A percentile compares a stretch with the other conserved stretches of the same genome.
These are phyloP conservation scores for Clonostachys rosea DNA, from an alignment of 2,329 filamentous ascomycete genomes.

Conservation along the genomic window DNA sequence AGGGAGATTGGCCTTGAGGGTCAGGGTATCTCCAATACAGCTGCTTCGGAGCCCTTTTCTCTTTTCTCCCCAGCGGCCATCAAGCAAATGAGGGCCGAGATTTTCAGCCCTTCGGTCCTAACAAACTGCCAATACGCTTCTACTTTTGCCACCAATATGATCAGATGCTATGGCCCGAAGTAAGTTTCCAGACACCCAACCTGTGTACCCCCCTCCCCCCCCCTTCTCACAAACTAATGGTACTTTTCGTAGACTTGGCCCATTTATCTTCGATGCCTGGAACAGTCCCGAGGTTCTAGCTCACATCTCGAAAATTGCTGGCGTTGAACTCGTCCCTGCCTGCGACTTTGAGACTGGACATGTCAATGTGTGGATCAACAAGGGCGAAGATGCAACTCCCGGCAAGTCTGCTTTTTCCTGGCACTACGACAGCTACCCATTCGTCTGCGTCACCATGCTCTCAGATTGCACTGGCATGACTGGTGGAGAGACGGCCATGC, in stretches of 20 bases:
- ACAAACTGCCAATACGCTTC: conserved; percentile 49
- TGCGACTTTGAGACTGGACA: conserved; percentile 52
- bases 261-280: conserved; percentile 54
- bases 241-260: conserved; percentile 41
- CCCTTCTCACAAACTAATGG: too few relatives aligned
- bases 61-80: conserved; percentile 60
- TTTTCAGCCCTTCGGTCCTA: conserved; percentile 52
- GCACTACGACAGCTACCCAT: conserved; percentile 63
- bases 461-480: conserved; percentile 59
- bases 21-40: conserved; percentile 55
- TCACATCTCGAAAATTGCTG: conserved; percentile 45
- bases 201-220: too few relatives aligned
- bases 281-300: conserved; percentile 33
- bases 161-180: conserved; percentile 32
- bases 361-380: conserved; percentile 46
- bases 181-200: too few relatives aligned
- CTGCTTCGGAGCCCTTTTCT: conserved; percentile 60
- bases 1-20: conserved; percentile 50
- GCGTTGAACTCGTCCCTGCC: conserved; percentile 46
- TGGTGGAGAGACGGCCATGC: conserved; percentile 59
- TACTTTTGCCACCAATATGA: conserved; percentile 43
- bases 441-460: conserved; percentile 65
- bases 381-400: too few relatives aligned
- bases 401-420: conserved; percentile 54
- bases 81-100: conserved; percentile 55